Evolutionary conservation across 2,329 filamentous ascomycete genomes (phyloP), one percentile per base, ranked within the genome.

Genomic region (Blastomyces emzantsi): DNA sequence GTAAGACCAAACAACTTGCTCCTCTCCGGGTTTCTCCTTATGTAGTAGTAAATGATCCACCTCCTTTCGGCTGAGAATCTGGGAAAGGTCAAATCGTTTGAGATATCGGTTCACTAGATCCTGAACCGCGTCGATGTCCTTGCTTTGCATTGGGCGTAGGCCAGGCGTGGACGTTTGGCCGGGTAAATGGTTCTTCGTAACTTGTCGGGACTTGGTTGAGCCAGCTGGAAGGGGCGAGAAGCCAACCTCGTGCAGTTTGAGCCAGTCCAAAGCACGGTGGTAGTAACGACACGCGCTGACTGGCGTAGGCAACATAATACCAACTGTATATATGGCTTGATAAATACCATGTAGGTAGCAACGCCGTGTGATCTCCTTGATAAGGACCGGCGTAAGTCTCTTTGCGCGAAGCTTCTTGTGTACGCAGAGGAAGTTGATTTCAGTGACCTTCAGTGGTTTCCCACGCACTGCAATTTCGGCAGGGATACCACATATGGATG

Each of bases 351-450:
- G 82, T 58, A 92, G 78, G 76, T 97, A 95, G 81, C 91, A 96
- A 67, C 92, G 85, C 58, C 94, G 88, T 5, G 94, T 99, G 70
- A 99, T 91, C 75, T 99, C 94, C 77, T 97, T 97, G 81, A 99
- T 99, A 62, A 99, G 85, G 1, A 97, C 89, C 0, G 94, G 94
- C 0, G 94, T 87, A 54, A 99, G 85, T 62, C 94, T 88, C 81
- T 97, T 97, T 64, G 90, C 87, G 60, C 94, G 90, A 41, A 99
- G 86, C 79, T 97, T 97, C 82, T 97, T 97, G 82, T 99, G 94
- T 63, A 99, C 88, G 73, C 92, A 96, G 68, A 99, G 87, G 78
- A 97, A 99, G 81, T 99, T 99, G 78, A 99, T 94, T 76, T 99
- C 94, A 59, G 90, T 92, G 69, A 90, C 88, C 66, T 87, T 85